Conservation (phyloP, 371 early-diverging fungal genomes). For the Mortierella sp. region DNA sequence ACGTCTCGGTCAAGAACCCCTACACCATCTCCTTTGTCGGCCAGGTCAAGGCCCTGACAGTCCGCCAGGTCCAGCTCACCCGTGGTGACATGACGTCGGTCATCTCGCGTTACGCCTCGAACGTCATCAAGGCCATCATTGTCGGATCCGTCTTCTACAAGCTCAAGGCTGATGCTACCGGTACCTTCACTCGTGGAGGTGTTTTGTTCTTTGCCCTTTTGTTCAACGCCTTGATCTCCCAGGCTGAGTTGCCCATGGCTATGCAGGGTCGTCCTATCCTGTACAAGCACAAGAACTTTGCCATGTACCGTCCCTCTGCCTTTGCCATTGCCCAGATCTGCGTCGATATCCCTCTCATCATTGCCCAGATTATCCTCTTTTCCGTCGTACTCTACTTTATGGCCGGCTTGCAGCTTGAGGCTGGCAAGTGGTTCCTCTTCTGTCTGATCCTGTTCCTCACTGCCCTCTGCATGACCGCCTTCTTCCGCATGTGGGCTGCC, state of each 20-base stretch:
- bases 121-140: constrained; percentile 75
- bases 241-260: constrained; percentile 65
- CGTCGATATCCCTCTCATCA: constrained; percentile 62
- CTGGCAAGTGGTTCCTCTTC: constrained; percentile 68
- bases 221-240: constrained; percentile 67
- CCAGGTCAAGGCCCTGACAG: constrained; percentile 71
- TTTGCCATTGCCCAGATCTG: constrained; percentile 68
- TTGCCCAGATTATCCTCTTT: constrained; percentile 65
- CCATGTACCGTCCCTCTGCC: constrained; percentile 73
- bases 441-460: constrained; percentile 61
- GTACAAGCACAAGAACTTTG: constrained; percentile 73
- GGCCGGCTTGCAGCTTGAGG: constrained; percentile 65
- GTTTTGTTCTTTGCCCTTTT: constrained; percentile 67
- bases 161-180: constrained; percentile 64
- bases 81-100: constrained; percentile 65
- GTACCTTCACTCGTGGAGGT: constrained; percentile 82
- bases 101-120: constrained; percentile 70
- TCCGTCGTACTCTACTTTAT: constrained; percentile 73
- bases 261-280: constrained; percentile 69
- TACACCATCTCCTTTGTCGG: constrained; percentile 74
- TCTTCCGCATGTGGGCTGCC: constrained; percentile 68
- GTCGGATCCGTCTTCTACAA: constrained; percentile 77
- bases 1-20: constrained; percentile 64
- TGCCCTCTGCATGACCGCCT: constrained; percentile 68
- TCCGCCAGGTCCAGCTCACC: constrained; percentile 72